Base-by-base conservation (phyloP, 441 rosid genomes). In the Bruguiera hainesii region DNA sequence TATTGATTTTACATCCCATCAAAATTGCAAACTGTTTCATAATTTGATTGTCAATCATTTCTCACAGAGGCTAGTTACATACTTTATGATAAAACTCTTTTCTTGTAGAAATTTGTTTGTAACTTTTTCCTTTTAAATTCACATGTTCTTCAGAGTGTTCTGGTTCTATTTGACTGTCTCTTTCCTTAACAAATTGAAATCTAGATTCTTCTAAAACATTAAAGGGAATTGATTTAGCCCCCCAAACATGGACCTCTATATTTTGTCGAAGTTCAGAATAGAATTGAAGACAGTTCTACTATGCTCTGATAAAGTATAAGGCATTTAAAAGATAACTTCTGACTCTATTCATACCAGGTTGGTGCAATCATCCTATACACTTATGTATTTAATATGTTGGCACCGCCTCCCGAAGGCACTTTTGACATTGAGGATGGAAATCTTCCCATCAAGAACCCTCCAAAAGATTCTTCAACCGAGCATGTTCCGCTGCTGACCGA, bases 361-460 rank as follows among this genome's bases (percentile, higher is more conserved):
- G 99, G 99, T 61, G 99, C 99, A 49, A 95, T 95, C 68, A 85
- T 92, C 80, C 83, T 95, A 61, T 92, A 95, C 82, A 90, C 99
- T 21, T 95, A 92, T 60, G 99, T 95, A 58, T 95, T 89, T 78
- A 70, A 86, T 48, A 95, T 95, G 99, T 67, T 89, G 71, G 84
- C 96, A 11, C 99, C 99, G 61, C 99, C 99, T 70, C 88, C 95
- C 0, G 97, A 88, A 80, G 99, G 97, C 39, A 87, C 90, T 69
- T 94, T 90, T 81, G 78, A 84, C 64, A 75, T 86, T 30, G 91
- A 85, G 25, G 85, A 81, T 19, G 75, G 55, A 20, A 65, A 39
- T 69, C 85, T 85, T 78, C 88, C 95, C 60, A 19, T 85, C 70
- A 86, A 85, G 80, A 72, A 62, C 71, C 64, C 85, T 75, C 73